phyloP scores from a whole-genome alignment of 495 filamentous ascomycete genomes.

The Cetradonia linearis region DNA sequence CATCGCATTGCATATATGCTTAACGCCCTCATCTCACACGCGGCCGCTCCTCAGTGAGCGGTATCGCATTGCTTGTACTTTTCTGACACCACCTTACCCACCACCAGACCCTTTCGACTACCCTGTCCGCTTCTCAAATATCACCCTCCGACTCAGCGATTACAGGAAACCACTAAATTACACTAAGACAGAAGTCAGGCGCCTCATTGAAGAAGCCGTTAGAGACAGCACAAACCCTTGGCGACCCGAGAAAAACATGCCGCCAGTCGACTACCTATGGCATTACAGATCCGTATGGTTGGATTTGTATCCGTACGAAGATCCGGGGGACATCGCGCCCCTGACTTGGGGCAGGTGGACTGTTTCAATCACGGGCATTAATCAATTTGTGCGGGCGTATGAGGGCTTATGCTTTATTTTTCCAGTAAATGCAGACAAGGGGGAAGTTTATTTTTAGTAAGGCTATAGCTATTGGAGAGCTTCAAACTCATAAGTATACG shows the following conservation, averaged over 20 bases:
- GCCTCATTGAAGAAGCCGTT: neutral
- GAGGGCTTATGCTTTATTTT: neutral
- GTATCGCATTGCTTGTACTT: too few relatives aligned
- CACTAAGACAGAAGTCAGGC: neutral
- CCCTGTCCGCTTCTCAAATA: neutral
- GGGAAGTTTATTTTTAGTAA: accelerated
- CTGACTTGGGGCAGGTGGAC: neutral
- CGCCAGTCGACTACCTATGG: neutral
- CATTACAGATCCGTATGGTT: neutral
- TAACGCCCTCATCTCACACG: too few relatives aligned
- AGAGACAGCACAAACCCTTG: neutral
- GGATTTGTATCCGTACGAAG: neutral
- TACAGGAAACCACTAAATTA: neutral
- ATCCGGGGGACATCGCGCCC: neutral
- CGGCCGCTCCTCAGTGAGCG: too few relatives aligned
- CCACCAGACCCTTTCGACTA: neutral
- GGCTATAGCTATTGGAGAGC: neutral
- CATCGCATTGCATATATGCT: too few relatives aligned
- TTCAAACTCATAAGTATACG: too few relatives aligned
- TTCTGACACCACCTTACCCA: neutral
- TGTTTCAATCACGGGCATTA: neutral
- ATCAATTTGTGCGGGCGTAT: neutral
- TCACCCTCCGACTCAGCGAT: neutral
- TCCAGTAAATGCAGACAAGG: neutral
- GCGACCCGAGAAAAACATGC: neutral